Evolutionary conservation across 345 rosid species (phyloP).

Genomic region (Pistacia atlantica): DNA sequence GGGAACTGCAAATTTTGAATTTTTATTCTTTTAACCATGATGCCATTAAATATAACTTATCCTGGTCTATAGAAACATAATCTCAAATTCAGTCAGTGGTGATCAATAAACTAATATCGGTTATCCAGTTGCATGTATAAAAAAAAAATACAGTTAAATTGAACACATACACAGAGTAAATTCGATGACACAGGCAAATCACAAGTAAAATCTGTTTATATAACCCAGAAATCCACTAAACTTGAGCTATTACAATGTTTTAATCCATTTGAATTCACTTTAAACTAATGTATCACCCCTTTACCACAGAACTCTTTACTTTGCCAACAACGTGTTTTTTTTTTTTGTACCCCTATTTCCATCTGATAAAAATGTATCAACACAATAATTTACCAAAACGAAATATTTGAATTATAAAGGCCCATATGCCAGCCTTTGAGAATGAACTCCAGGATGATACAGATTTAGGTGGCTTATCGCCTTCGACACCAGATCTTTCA

Average conservation of each 20-base stretch:
- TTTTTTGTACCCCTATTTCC: constrained; percentile 11
- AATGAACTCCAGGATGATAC: constrained; percentile 57
- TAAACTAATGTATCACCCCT: neutral
- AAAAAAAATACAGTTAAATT: neutral
- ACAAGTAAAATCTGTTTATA: neutral
- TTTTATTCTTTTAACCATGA: neutral
- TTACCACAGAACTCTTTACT: constrained; percentile 7
- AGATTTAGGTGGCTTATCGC: constrained; percentile 68
- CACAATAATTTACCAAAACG: constrained; percentile 8
- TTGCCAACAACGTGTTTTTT: constrained; percentile 11
- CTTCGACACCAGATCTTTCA: constrained; percentile 63
- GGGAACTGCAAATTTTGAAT: neutral
- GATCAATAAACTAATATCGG: no score
- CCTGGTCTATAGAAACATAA: no score
- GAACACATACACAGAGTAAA: neutral
- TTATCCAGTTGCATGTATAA: neutral
- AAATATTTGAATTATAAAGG: constrained; percentile 13
- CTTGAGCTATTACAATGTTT: constrained; percentile 6
- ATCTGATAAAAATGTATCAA: constrained; percentile 16
- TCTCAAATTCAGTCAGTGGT: no score
- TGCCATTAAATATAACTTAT: neutral
- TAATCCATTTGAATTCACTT: constrained; percentile 8
- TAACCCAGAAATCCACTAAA: constrained; percentile 2
- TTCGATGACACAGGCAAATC: neutral
- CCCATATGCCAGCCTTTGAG: constrained; percentile 48